phyloP scores from a whole-genome alignment of 192 early-diverging fungal species.

The Obelidium mucronatum region DNA sequence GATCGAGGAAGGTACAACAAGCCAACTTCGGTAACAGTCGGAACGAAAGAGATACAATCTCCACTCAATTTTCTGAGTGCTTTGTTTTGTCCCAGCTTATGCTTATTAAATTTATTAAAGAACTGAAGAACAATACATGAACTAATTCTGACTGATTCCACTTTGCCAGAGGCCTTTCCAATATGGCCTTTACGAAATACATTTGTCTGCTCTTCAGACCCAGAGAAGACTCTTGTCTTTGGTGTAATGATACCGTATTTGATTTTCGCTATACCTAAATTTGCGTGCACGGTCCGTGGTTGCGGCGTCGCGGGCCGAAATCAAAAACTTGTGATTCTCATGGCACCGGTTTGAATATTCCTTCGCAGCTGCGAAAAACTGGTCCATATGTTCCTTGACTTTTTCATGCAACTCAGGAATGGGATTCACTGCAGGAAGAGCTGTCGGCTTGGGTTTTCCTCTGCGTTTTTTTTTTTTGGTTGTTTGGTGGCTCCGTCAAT shows the following conservation, averaged over 20 bases:
- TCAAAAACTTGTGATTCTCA: constrained; percentile 35
- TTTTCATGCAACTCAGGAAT: constrained; percentile 8
- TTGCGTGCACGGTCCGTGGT: constrained; percentile 1
- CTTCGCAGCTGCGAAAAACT: constrained; percentile 21
- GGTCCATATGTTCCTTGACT: constrained; percentile 20
- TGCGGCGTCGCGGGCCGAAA: constrained; percentile 33
- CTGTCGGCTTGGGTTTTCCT: neutral
- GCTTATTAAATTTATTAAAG: no score
- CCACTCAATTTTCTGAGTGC: no score
- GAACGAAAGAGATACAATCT: no score
- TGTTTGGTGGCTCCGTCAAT: neutral
- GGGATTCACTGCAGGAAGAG: constrained; percentile 18
- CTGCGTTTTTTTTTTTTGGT: neutral
- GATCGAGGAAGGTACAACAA: no score
- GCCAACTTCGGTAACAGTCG: no score
- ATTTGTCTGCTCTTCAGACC: no score
- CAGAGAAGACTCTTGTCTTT: constrained; percentile 31
- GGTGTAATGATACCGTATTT: constrained; percentile 50
- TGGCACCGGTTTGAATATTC: constrained; percentile 1
- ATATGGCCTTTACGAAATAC: no score
- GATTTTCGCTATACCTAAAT: constrained; percentile 27
- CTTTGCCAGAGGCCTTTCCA: no score
- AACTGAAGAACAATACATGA: no score
- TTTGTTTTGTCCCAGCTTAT: no score
- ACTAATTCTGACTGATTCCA: no score